phyloP scores from a whole-genome alignment of 2,329 filamentous ascomycete genomes.

The Colletotrichum noveboracense region DNA sequence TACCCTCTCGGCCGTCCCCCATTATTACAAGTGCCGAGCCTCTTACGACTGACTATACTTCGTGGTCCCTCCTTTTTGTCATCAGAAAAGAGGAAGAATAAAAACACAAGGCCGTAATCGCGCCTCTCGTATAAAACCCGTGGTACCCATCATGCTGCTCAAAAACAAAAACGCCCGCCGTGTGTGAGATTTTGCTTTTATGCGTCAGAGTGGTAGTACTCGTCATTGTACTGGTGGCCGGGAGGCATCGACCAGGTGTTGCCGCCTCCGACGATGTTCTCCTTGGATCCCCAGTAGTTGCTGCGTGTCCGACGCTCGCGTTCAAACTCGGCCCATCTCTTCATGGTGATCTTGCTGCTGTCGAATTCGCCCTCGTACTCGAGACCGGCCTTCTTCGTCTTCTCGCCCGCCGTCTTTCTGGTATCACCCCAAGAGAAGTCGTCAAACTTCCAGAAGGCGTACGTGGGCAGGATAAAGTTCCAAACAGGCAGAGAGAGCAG shows the following conservation, averaged over 20 bases:
- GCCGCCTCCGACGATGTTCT: slow-evolving; percentile 50
- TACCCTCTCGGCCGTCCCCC: not conserved
- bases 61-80: not conserved
- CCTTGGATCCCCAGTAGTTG: slow-evolving; percentile 58
- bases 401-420: slow-evolving; percentile 90
- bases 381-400: slow-evolving; percentile 83
- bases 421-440: slow-evolving; percentile 99
- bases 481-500: slow-evolving; percentile 90
- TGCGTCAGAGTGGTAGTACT: slow-evolving; percentile 58
- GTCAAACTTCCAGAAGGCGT: slow-evolving; percentile 99
- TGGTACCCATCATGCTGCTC: slow-evolving; percentile 11
- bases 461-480: slow-evolving; percentile 95
- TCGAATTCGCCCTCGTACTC: slow-evolving; percentile 97
- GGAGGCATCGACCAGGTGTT: slow-evolving; percentile 49
- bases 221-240: slow-evolving; percentile 55
- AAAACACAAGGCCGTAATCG: not conserved
- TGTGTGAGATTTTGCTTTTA: slow-evolving; percentile 32
- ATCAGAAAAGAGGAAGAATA: not conserved
- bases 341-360: slow-evolving; percentile 99
- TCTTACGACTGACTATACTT: not conserved
- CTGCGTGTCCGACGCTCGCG: slow-evolving; percentile 58
- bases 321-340: slow-evolving; percentile 97
- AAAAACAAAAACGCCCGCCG: slow-evolving; percentile 13
- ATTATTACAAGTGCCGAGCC: slow-evolving; percentile 18
- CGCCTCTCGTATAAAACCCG: slow-evolving; percentile 18